A percentile compares a stretch with the other conserved stretches of the same genome.
Conservation (phyloP, 306 rosid species). For the Prunus padus region DNA sequence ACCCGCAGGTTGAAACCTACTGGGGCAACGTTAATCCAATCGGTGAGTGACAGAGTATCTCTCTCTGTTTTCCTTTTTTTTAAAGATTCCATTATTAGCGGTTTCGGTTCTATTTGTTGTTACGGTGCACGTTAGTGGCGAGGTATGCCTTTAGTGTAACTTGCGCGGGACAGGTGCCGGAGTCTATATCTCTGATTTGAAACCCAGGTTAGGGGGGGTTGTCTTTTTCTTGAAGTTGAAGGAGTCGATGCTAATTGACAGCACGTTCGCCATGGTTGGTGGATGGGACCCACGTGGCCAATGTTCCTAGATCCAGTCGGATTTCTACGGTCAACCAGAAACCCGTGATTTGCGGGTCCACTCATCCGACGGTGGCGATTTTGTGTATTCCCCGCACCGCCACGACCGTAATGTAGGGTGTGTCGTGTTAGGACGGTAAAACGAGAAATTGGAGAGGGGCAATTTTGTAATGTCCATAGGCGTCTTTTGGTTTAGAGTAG, state of each 20-base stretch:
- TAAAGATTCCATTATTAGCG: not conserved
- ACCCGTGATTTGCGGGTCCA: slow-evolving; percentile 50
- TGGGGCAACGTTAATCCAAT: slow-evolving; percentile 99
- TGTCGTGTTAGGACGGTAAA: not conserved
- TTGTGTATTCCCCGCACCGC: not conserved
- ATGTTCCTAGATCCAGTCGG: slow-evolving; percentile 20
- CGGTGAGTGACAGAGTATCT: slow-evolving; percentile 34
- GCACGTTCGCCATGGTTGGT: slow-evolving; percentile 22
- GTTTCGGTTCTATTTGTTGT: not conserved
- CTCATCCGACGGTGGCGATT: slow-evolving; percentile 15
- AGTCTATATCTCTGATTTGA: not conserved
- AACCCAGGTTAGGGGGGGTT: not conserved
- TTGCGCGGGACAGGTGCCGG: slow-evolving; percentile 5
- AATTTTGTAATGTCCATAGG: not conserved
- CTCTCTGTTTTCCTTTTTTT: not conserved
- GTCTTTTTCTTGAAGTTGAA: not conserved
- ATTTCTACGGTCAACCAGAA: slow-evolving; percentile 18
- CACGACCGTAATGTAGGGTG: not conserved
- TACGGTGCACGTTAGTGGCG: slow-evolving; percentile 20
- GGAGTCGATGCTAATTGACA: not conserved
- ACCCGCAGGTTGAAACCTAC: slow-evolving; percentile 95
- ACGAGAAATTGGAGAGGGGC: not conserved
- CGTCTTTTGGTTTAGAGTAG: not conserved
- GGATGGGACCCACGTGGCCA: slow-evolving; percentile 21
- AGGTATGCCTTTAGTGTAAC: not conserved